These are phyloP conservation scores for Diplosphaera chodatii DNA, from an alignment of 139 green algal genomes.

Conservation along the genomic window DNA sequence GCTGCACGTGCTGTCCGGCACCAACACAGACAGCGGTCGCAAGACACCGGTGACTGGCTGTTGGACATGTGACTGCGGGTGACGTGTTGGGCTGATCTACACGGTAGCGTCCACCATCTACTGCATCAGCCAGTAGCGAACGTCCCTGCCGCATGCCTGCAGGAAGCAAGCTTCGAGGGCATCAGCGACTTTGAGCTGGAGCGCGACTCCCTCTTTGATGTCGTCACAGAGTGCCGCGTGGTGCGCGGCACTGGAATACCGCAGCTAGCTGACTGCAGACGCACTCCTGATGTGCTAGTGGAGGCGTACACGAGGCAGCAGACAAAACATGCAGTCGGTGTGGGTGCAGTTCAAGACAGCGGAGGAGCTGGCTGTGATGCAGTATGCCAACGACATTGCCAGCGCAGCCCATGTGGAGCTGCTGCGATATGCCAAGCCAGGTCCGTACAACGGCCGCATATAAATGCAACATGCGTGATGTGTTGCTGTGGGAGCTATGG, in stretches of 20 bases:
- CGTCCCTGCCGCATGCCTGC: too few relatives aligned
- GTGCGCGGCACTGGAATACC: constrained; percentile 10
- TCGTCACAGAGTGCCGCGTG: constrained; percentile 48
- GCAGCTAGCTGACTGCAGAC: too few relatives aligned
- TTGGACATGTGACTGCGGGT: too few relatives aligned
- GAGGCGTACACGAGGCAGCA: too few relatives aligned
- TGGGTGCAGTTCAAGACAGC: constrained; percentile 46
- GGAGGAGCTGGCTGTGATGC: constrained; percentile 64
- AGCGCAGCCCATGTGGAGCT: constrained; percentile 57
- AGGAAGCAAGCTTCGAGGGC: constrained; percentile 42
- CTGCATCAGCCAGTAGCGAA: too few relatives aligned
- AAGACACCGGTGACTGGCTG: constrained; percentile 11
- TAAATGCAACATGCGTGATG: too few relatives aligned
- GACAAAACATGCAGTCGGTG: too few relatives aligned
- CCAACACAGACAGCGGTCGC: constrained; percentile 61
- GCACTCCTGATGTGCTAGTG: too few relatives aligned
- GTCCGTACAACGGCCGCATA: too few relatives aligned
- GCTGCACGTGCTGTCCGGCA: constrained; percentile 61
- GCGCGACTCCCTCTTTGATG: constrained; percentile 28
- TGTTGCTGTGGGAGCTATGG: too few relatives aligned
- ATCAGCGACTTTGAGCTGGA: constrained; percentile 44
- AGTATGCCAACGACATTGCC: constrained; percentile 60
- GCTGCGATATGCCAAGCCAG: constrained; percentile 1
- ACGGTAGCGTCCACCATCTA: too few relatives aligned
- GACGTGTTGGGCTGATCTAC: too few relatives aligned